Evolutionary conservation across 192 early-diverging fungal species (phyloP).

Genomic region (Rhizophagus clarus): DNA sequence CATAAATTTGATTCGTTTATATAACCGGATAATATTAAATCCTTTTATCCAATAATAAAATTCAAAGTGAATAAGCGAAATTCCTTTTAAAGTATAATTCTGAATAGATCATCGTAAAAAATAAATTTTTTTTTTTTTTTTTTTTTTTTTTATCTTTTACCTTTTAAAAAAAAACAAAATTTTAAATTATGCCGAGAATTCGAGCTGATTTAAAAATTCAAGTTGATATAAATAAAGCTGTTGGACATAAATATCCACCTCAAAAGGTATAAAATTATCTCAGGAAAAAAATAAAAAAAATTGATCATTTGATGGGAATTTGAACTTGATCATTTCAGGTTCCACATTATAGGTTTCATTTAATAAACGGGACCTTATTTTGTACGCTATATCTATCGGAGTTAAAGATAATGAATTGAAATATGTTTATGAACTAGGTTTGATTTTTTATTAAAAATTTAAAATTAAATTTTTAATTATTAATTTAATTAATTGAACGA

Average conservation of each 20-base stretch:
- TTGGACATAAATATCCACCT: not conserved
- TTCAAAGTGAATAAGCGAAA: not conserved
- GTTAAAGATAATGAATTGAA: slow-evolving; percentile 58
- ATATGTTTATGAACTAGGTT: slow-evolving; percentile 71
- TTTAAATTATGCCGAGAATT: not conserved
- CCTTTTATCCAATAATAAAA: not conserved
- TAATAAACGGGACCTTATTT: slow-evolving; percentile 68
- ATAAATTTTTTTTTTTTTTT: not conserved
- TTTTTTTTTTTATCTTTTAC: no score
- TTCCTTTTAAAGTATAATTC: not conserved
- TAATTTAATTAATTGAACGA: no score
- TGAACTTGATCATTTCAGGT: no score
- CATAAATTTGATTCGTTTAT: no score
- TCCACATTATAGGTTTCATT: slow-evolving; percentile 42
- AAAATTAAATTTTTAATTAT: no score
- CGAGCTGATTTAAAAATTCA: not conserved
- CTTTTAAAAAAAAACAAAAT: no score
- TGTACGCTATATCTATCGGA: slow-evolving; percentile 75
- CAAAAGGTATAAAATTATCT: not conserved
- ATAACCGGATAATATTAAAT: no score
- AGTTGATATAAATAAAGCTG: not conserved
- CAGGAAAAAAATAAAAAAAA: no score
- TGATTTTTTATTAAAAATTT: slow-evolving; percentile 18
- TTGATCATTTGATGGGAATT: no score
- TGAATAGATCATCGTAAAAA: not conserved